phyloP scores from a whole-genome alignment of 2,329 filamentous ascomycete genomes.

The Colletotrichum eleusines region DNA sequence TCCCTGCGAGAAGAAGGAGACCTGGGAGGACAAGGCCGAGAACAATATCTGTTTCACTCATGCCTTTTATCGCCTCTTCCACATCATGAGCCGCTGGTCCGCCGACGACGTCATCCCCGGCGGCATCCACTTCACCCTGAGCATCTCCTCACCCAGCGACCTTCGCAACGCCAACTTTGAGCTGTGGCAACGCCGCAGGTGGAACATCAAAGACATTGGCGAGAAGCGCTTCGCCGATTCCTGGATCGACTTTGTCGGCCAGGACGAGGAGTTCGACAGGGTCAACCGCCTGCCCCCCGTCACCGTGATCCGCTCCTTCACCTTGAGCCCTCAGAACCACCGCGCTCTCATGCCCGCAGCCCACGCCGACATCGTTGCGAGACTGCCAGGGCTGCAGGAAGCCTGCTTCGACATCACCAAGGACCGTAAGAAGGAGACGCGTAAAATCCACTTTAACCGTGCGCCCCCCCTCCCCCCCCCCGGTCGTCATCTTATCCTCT shows the following conservation, averaged over 20 bases:
- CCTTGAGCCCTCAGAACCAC: conserved; percentile 36
- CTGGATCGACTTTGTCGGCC: conserved; percentile 42
- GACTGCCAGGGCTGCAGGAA: conserved; percentile 39
- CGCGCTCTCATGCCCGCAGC: conserved; percentile 43
- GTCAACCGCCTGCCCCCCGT: conserved; percentile 42
- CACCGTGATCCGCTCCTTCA: conserved; percentile 42
- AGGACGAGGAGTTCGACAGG: conserved; percentile 40
- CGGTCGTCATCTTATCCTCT: not conserved
- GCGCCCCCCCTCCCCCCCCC: not conserved
- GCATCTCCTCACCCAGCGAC: conserved; percentile 43
- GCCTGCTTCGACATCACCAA: conserved; percentile 42
- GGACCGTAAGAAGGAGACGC: conserved; percentile 34
- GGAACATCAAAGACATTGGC: conserved; percentile 43
- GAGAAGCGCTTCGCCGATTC: conserved; percentile 43
- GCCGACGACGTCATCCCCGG: conserved; percentile 28
- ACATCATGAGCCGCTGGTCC: conserved; percentile 44
- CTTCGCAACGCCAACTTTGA: conserved; percentile 42
- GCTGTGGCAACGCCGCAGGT: conserved; percentile 43
- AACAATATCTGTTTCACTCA: conserved; percentile 46
- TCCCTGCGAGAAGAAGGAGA: conserved; percentile 42
- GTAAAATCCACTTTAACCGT: conserved; percentile 41
- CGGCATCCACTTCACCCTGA: conserved; percentile 42
- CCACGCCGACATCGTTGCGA: conserved; percentile 43
- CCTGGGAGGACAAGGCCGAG: conserved; percentile 45
- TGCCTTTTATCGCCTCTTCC: conserved; percentile 44